Evolutionary conservation across 768 basidiomycete genomes (phyloP), one percentile per base, ranked within the genome.

Genomic region (Solioccasus polychromus): DNA sequence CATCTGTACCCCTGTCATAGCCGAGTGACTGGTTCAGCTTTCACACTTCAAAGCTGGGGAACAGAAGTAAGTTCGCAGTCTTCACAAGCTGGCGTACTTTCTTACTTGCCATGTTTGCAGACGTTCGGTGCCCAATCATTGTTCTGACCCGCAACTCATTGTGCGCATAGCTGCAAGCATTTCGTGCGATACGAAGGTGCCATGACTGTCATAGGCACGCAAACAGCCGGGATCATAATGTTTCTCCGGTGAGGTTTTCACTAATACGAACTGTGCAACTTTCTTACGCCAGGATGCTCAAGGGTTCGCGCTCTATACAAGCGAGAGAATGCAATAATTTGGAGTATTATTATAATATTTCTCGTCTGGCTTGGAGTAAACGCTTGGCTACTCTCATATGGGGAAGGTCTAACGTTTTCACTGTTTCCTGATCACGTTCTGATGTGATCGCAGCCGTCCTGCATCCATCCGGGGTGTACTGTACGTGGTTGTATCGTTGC

Each of bases 121-220:
- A 58, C 42, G 56, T 52, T 28, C n/a, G 44, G 24, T 28, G 12
- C 8, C 35, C 26, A 10, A 18, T 8, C 24, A 12, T 32, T 35
- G 4, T 25, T 23, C 22, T 35, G n/a, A 32, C 11, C 26, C 31
- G 4, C 24, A 20, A 32, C 29, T 52, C 22, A 47, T 39, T 4
- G 8, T 4, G 5, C 8, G 18, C 24, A n/a, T 37, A 77, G 75
- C 36, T 79, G 78, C 42, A 45, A 46, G 4, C 67, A 64, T 35
- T 80, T 78, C 49, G 69, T 79, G 19, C 68, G 72, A 22, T 79
- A 71, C 41, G 78, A 80, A 58, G 78, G 78, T 5, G 53, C 64
- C 20, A 73, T 72, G 61, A 72, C 73, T 0, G 64, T 68, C 14
- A 62, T 69, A 1, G 74, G 73, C 4, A 67, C 71, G 28, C 64